Conservation (phyloP, 2,329 filamentous ascomycete genomes). For the Monilinia vaccinii-corymbosi region DNA sequence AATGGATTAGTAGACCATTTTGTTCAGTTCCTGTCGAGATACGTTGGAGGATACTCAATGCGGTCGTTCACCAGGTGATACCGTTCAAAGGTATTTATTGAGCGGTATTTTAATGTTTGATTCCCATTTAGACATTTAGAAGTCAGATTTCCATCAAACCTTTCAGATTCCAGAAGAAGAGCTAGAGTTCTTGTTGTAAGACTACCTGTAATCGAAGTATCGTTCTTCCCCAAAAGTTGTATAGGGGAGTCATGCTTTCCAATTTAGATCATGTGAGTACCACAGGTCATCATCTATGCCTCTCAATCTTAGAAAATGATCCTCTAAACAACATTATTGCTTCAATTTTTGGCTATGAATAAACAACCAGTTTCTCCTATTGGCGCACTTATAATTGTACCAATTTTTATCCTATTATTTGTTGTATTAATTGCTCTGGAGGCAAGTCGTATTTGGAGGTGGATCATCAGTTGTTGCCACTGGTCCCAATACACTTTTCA, state of each 20-base stretch:
- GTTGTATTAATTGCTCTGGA: slow-evolving; percentile 29
- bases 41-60: too few relatives aligned
- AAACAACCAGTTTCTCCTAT: slow-evolving; percentile 33
- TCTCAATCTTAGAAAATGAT: not conserved
- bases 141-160: not conserved
- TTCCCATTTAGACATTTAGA: not conserved
- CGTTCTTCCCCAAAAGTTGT: not conserved
- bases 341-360: slow-evolving; percentile 29
- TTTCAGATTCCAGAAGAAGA: too few relatives aligned
- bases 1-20: not conserved
- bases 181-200: too few relatives aligned
- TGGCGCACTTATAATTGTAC: slow-evolving; percentile 37
- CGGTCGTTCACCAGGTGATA: not conserved
- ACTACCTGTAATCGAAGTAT: not conserved
- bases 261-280: not conserved
- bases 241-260: not conserved
- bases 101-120: not conserved
- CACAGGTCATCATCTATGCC: not conserved
- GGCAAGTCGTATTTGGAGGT: slow-evolving; percentile 20
- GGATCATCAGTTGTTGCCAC: slow-evolving; percentile 16
- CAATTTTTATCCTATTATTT: slow-evolving; percentile 34
- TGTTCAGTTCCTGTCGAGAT: not conserved
- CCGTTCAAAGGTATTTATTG: not conserved
- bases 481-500: slow-evolving; percentile 16
- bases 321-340: slow-evolving; percentile 17